Evolutionary conservation across 768 basidiomycete genomes (phyloP).

Genomic region (Hydnomerulius pinastri): DNA sequence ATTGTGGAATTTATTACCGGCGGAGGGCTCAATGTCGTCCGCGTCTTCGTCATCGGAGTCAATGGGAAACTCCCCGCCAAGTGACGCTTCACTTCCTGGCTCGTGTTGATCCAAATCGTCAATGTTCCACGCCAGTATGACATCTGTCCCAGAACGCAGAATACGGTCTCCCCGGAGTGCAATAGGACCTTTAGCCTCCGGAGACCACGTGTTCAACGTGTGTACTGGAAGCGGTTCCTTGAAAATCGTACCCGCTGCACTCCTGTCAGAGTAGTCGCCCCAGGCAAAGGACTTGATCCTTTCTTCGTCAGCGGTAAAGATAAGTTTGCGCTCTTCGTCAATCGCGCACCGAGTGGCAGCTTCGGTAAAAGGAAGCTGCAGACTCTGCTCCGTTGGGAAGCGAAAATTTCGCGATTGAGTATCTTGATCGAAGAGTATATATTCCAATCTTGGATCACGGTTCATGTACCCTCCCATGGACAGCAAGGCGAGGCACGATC

Average conservation of each 20-base stretch:
- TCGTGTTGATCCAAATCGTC: constrained; percentile 35
- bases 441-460: not conserved
- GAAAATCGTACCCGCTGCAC: not conserved
- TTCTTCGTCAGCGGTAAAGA: constrained; percentile 37
- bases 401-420: too few species aligned
- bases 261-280: constrained; percentile 2
- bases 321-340: constrained; percentile 37
- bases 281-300: constrained; percentile 43
- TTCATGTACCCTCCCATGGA: not conserved
- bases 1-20: constrained; percentile 22
- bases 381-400: not conserved
- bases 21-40: constrained; percentile 33
- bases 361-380: constrained; percentile 25
- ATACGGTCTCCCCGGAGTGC: constrained; percentile 28
- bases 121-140: constrained; percentile 39
- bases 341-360: constrained; percentile 23
- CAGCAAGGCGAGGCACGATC: too few species aligned
- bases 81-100: constrained; percentile 16
- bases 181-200: constrained; percentile 29
- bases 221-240: constrained; percentile 27
- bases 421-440: not conserved
- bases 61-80: constrained; percentile 18
- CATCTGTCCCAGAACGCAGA: constrained; percentile 36
- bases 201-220: constrained; percentile 27
- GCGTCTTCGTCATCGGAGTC: constrained; percentile 23